Evolutionary conservation across 371 early-diverging fungal species (phyloP), one percentile per base, ranked within the genome.

Genomic region (Phascolomyces articulosus): DNA sequence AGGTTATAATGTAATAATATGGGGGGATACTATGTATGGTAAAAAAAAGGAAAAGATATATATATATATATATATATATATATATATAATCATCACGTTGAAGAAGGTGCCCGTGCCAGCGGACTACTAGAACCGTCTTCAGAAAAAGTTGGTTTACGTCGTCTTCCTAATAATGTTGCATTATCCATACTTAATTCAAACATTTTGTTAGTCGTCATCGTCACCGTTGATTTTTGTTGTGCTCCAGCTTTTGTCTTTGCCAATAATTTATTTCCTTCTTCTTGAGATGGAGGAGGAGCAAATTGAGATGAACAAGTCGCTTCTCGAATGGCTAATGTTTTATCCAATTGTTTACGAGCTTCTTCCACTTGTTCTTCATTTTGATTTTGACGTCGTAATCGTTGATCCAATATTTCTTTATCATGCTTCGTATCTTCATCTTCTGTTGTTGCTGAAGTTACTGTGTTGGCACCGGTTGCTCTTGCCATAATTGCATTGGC

Each of bases 351-450:
- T 20, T 23, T 8, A 24, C 55, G 28, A 27, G 54, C 44, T 10
- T 23, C 54, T 40, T 65, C 60, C 10, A 47, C 20, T 20, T 55
- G 38, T 26, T 58, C 54, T 11, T 40, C 31, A 20, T 56, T n/a
- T 18, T 10, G n/a, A 34, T 38, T 56, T 1, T 55, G 40, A 20
- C 55, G 54, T n/a, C 53, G 41, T 40, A 65, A 29, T 15, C 60
- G 49, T 28, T 60, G 27, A 16, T 60, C 27, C 10, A 65, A 28
- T 40, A 65, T 34, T 9, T 51, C 54, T 20, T 63, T 49, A 21
- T 70, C 70, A 21, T 53, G 38, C 23, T 70, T 69, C 26, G 68
- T 65, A 18, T 68, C 71, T 24, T 55, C 64, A n/a, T 67, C 66
- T n/a, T n/a, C n/a, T n/a, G n/a, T n/a, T n/a, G n/a, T n/a, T n/a